Evolutionary conservation across 768 basidiomycete genomes (phyloP), one percentile per base, ranked within the genome.

Genomic region (Pleurotus cornucopiae): DNA sequence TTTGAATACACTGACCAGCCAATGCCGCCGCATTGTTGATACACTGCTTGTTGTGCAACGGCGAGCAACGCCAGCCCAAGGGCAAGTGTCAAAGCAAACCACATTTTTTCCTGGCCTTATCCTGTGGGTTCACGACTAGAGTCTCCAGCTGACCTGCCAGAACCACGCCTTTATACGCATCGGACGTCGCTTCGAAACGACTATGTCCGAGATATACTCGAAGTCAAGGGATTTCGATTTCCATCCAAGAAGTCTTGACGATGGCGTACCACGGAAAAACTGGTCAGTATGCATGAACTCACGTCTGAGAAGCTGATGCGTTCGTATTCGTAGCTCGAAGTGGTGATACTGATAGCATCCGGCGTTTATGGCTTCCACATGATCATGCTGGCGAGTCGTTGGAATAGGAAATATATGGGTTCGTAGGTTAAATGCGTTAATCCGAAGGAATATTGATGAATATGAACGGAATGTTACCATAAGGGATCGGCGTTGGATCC

Each of bases 1-100:
- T 12, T 3, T 43, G 11, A 48, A 18, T 12, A 3, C 5, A 62
- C 71, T 58, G 61, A 76, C 79, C 80, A 80, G 68, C 76, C 76
- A 30, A 69, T 75, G 20, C 80, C 79, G 41, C 79, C 80, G 55
- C 80, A 80, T 61, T 81, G 78, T n/a, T 60, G 66, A 58, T 76
- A 78, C 11, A 75, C 58, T 2, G 69, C 63, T 57, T 74, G 72
- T 53, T 79, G 77, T 18, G 76, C 73, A n/a, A 59, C 48, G 23
- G 61, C 69, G 12, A 48, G 56, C 23, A 53, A 54, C 57, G 16
- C 69, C 43, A 18, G 69, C 40, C 20, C 61, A 58, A 46, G 73
- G 41, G 25, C 69, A 53, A 53, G 65, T 47, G 21, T 54, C 56
- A 18, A 67, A 41, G 51, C 58, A 49, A 63, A 49, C 43, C 20